Percentiles rank a stretch among this genome's conserved stretches.
phyloP scores from a whole-genome alignment of 306 rosid species.

The Medicago truncatula region MtrunA17r5.0-ANR NC_053042.1:55010001-55010500 shows the following conservation, averaged over 20 bases:
- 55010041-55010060: slow-evolving; percentile 1
- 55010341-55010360: slow-evolving; percentile 25
- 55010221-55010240: slow-evolving; percentile 12
- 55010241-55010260: neutral
- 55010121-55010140: slow-evolving; percentile 1
- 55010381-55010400: slow-evolving; percentile 18
- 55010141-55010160: neutral
- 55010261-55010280: neutral
- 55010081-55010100: slow-evolving; percentile 14
- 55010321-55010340: neutral
- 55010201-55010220: neutral
- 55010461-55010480: slow-evolving; percentile 30
- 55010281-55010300: slow-evolving; percentile 8
- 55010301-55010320: slow-evolving; percentile 8
- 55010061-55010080: neutral
- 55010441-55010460: slow-evolving; percentile 32
- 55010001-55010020: slow-evolving; percentile 20
- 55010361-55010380: slow-evolving; percentile 24
- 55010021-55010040: neutral
- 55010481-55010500: slow-evolving; percentile 79
- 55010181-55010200: neutral
- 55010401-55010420: slow-evolving; percentile 1
- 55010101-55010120: neutral
- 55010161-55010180: neutral
- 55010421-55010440: slow-evolving; percentile 4